Evolutionary conservation across 2,329 filamentous ascomycete species (phyloP).

Genomic region (Moelleriella libera): DNA sequence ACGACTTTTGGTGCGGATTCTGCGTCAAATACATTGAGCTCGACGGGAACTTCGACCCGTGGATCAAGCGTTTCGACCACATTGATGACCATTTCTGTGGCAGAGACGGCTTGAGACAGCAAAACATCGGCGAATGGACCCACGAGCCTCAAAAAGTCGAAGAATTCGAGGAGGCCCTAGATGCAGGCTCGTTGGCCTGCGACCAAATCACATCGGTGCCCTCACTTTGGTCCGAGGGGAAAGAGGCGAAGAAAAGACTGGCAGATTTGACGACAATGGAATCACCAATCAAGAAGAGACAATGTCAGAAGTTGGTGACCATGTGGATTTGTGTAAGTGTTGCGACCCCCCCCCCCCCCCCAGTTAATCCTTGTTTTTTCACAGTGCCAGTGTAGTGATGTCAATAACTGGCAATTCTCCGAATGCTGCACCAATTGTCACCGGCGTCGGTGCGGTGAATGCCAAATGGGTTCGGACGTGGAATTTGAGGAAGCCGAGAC

Average conservation of each 20-base stretch:
- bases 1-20: constrained; percentile 79
- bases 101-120: constrained; percentile 21
- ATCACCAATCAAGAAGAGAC: not conserved
- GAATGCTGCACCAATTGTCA: not conserved
- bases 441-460: not conserved
- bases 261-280: not conserved
- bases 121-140: constrained; percentile 42
- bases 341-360: too few relatives aligned
- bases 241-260: not conserved
- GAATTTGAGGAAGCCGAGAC: too few relatives aligned
- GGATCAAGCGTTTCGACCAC: constrained; percentile 49
- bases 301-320: not conserved
- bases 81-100: constrained; percentile 60
- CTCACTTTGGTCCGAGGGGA: not conserved
- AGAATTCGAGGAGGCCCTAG: not conserved
- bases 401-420: constrained; percentile 1
- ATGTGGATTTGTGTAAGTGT: constrained; percentile 5
- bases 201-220: not conserved
- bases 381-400: constrained; percentile 1
- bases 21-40: constrained; percentile 46
- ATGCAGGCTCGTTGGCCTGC: not conserved
- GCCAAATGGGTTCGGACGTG: too few relatives aligned
- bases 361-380: not conserved
- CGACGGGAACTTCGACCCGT: constrained; percentile 26
- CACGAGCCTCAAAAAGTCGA: constrained; percentile 10